A percentile compares a stretch with the other conserved stretches of the same genome.
These are phyloP conservation scores for Hippophae rhamnoides DNA, from an alignment of 306 rosid species.

Conservation along the genomic window DNA sequence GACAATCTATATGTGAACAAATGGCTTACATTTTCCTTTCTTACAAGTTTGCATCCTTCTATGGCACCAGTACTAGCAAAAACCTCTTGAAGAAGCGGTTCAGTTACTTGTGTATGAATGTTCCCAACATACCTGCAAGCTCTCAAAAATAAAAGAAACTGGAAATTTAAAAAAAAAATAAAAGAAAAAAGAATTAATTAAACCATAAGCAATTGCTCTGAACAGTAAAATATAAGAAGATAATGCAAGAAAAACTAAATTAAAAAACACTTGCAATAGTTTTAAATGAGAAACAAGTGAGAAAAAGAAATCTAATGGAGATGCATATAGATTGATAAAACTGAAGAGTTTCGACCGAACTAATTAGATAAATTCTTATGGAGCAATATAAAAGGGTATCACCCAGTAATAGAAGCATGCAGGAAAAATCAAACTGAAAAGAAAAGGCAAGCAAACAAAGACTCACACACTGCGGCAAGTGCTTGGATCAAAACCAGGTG, in stretches of 20 bases:
- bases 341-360: too few species aligned
- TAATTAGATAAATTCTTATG: too few species aligned
- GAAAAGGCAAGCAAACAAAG: slow-evolving; percentile 30
- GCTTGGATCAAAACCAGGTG: slow-evolving; percentile 99
- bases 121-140: slow-evolving; percentile 92
- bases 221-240: slow-evolving; percentile 9
- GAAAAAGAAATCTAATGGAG: too few species aligned
- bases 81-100: slow-evolving; percentile 97
- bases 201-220: slow-evolving; percentile 20
- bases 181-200: slow-evolving; percentile 27
- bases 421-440: slow-evolving; percentile 8
- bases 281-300: neutral
- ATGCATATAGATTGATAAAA: too few species aligned
- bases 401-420: slow-evolving; percentile 1
- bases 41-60: slow-evolving; percentile 88
- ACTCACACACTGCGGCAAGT: slow-evolving; percentile 99
- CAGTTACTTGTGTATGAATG: slow-evolving; percentile 90
- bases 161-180: slow-evolving; percentile 32
- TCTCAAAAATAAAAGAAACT: slow-evolving; percentile 38
- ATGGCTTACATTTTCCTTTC: slow-evolving; percentile 76
- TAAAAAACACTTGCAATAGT: neutral
- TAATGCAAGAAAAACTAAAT: neutral
- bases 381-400: too few species aligned
- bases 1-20: neutral
- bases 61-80: slow-evolving; percentile 84